Base-by-base conservation (phyloP, 2,329 filamentous ascomycete genomes). In the Ophiostoma tasmaniense region DNA sequence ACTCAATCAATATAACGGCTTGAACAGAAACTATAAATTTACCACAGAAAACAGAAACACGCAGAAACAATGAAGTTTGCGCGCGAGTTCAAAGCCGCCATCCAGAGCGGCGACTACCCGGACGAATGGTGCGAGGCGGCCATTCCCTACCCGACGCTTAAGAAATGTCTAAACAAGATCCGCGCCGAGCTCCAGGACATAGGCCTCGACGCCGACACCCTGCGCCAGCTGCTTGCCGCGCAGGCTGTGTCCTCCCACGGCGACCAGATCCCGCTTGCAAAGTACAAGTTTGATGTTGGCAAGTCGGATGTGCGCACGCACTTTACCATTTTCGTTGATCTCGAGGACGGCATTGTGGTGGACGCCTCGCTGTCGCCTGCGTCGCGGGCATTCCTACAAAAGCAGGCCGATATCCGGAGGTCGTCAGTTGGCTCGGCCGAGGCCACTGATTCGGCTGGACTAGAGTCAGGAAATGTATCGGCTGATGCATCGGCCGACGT, bases 41-140 rank as follows among this genome's bases (percentile, higher is more conserved):
- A 39, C 1, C 10, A 39, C 17, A 55, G 50, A 10, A 25, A 22
- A 30, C 71, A 71, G 73, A 68, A n/a, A n/a, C n/a, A n/a, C n/a
- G n/a, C n/a, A n/a, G n/a, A n/a, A n/a, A n/a, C n/a, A n/a, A 96
- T 96, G 92, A 96, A 96, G 83, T 96, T 96, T 78, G 91, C 89
- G 35, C 90, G 90, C 76, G 85, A 89, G 75, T 95, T 92, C 77
- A 87, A 89, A 76, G 85, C 89, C 74, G 84, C 85, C 66, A 83
- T 96, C n/a, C 45, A 67, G 59, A 73, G 72, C 67, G 72, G 71
- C 64, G 89, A 86, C 72, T 96, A 92, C 76, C 92, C 92, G 8
- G 80, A 85, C 66, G 87, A 89, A 75, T 89, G 86, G 86, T 80
- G 93, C 66, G 84, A 89, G 62, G 88, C 87, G 35, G 92, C 92